Conservation (phyloP, 2,329 filamentous ascomycete species). For the Tricladium varicosporioides region DNA sequence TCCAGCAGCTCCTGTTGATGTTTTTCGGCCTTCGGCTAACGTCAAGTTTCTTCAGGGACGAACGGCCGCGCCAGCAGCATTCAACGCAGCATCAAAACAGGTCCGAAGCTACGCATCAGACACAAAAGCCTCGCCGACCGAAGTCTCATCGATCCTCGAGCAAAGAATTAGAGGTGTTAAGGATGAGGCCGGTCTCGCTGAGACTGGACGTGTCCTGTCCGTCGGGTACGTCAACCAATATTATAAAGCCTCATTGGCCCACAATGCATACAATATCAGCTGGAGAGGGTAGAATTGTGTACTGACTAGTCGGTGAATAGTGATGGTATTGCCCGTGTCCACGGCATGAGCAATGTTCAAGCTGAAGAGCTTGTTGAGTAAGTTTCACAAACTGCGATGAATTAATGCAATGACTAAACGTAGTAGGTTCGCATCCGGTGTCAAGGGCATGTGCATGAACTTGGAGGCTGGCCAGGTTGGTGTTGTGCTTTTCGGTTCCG, state of each 20-base stretch:
- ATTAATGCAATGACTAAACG: slow-evolving; percentile 18
- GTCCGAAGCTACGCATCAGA: slow-evolving; percentile 87
- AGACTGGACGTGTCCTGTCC: slow-evolving; percentile 98
- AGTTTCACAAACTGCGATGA: slow-evolving; percentile 41
- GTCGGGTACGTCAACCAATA: slow-evolving; percentile 76
- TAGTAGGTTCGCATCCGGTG: slow-evolving; percentile 91
- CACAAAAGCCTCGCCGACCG: slow-evolving; percentile 92
- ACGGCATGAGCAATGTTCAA: slow-evolving; percentile 99
- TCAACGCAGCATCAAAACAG: slow-evolving; percentile 69
- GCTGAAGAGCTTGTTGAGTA: slow-evolving; percentile 99
- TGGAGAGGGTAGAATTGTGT: background rate
- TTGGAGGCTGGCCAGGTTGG: slow-evolving; percentile 99
- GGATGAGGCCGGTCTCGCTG: slow-evolving; percentile 92
- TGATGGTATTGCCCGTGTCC: slow-evolving; percentile 99
- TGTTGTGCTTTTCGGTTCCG: slow-evolving; percentile 99
- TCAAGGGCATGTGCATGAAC: slow-evolving; percentile 99
- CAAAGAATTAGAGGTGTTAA: slow-evolving; percentile 98
- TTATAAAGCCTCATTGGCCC: slow-evolving; percentile 7
- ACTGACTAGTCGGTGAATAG: slow-evolving; percentile 46
- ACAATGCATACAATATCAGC: slow-evolving; percentile 18
- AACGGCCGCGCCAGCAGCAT: slow-evolving; percentile 76
- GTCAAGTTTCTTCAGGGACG: slow-evolving; percentile 67
- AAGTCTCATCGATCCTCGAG: slow-evolving; percentile 99
- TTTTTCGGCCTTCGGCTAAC: slow-evolving; percentile 55
- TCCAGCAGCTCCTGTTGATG: slow-evolving; percentile 30